Base-by-base conservation (phyloP, 352 stramenopile genomes). In the Blastocystis sp. region DNA sequence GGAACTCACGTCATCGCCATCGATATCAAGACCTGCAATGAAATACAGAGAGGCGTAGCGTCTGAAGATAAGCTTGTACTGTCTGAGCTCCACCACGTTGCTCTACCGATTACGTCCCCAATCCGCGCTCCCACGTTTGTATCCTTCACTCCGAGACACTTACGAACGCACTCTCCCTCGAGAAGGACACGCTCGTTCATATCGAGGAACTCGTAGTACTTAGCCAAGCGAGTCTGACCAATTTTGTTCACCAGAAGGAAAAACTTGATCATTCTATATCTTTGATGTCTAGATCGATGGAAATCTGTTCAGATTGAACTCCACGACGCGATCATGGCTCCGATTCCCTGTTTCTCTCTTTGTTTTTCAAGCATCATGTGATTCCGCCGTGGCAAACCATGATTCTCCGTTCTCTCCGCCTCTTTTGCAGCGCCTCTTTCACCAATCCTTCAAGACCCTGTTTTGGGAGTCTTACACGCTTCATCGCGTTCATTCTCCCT, bases 21-120 rank as follows among this genome's bases (percentile, higher is more conserved):
- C 94, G 81, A 97, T 90, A 90, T 98, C 97, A 52, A 98, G 94
- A 62, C 96, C 97, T 10, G 99, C 96, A 90, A 99, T 99, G 92
- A 99, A 99, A 91, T 99, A 99, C 7, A 99, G 92, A 87, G 95
- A 98, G 61, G 97, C 97, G 91, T 99, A 99, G 91, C 97, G 92
- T 89, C 96, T 92, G 92, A 98, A 99, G 65, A 95, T 91, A 1
- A 95, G 94, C 91, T 99, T 99, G 92, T 98, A 99, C 62, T 96
- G 96, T 28, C 97, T 94, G 91, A 99, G 98, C 91, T 99, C 97
- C 65, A 99, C 93, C 90, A 99, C 99, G 62, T 95, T 98, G 91
- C 97, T 99, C 92, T 99, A 90, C 23, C 45, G 14, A 74, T 81
- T 69, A 89, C 48, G 48, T n/a, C 80, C 1, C 40, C 3, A 60